Base-by-base conservation (phyloP, 495 filamentous ascomycete species). In the Pyronema domesticum region DNA sequence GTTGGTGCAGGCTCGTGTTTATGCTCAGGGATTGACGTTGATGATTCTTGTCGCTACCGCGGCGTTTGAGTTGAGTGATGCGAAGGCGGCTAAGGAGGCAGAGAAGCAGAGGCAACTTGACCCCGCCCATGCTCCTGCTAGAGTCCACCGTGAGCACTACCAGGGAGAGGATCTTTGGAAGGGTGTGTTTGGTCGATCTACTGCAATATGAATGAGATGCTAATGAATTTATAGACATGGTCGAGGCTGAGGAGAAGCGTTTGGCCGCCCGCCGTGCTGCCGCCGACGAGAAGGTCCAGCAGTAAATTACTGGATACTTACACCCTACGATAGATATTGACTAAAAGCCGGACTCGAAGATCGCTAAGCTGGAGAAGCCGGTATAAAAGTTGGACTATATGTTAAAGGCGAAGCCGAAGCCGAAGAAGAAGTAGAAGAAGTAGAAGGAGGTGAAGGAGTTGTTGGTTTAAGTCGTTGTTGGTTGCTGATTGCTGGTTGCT, bases 1-100 rank as follows among this genome's bases (percentile, higher is more conserved):
- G 74, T 72, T 98, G 23, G 91, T 98, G 15, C 91, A 98, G 74
- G 93, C 93, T 8, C 80, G 91, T 74, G 82, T 98, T 57, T 96
- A 96, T 71, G 91, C 91, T n/a, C 91, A 98, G 72, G 88, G 87
- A 13, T 70, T 95, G 62, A 95, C 91, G 47, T 70, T 98, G 14
- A 85, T 83, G 64, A 86, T 96, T 51, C 70, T 98, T 56, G 72
- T 94, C 61, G 86, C 85, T 34, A 84, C 79, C 55, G 89, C 93
- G 39, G 86, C 79, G 14, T 83, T 96, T 64, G 91, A 98, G 80
- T 81, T 88, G 33, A 76, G 76, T 6, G 91, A 98, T 68, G 81
- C 83, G 54, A 76, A 74, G 57, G 76, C 74, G 59, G 86, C 83
- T 14, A 77, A 77, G 64, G 88, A 89, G 61, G 76, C 80, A 64